Base-by-base conservation (phyloP, 345 rosid genomes). In the Ceriops decandra region DNA sequence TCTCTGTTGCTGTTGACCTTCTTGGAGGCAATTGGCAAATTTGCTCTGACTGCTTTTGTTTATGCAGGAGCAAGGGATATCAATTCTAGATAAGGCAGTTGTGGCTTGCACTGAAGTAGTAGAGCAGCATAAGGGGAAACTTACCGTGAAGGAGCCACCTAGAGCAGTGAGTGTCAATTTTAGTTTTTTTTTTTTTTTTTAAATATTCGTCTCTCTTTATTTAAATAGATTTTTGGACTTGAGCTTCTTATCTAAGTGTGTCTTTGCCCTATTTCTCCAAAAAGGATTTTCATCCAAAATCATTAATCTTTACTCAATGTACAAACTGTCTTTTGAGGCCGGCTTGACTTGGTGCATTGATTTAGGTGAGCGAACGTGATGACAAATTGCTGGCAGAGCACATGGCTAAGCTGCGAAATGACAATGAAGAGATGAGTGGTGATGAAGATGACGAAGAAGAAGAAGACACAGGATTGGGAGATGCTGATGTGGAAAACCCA, bases 291-390 rank as follows among this genome's bases (percentile, higher is more conserved):
- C 49, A 56, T 24, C 30, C 28, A 15, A 24, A 5, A 9, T 0
- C 28, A n/a, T n/a, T 1, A n/a, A 8, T 56, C 9, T 22, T 54
- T 24, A 21, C 16, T 5, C 24, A 56, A 22, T 56, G 17, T 4
- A 21, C 28, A 22, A 8, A 15, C 28, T 7, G 24, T 38, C n/a
- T 57, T 17, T 49, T 61, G 21, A 66, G 17, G 2, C 49, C 19
- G 33, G 24, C 56, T 21, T 21, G 47, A 64, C 64, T 79, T 56
- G 53, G 2, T 74, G 28, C 57, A 28, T 71, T 71, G 54, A 21
- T 77, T 59, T 63, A 90, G 98, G 98, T 90, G 98, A 95, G 99
- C 54, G 99, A 92, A 79, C 75, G 97, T 26, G 99, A 95, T 74
- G 99, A 95, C 70, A 91, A 91, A 79, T 76, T 88, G 72, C 87